phyloP scores from a whole-genome alignment of 78 protist genomes.

The Speleostelium caveatum region DNA sequence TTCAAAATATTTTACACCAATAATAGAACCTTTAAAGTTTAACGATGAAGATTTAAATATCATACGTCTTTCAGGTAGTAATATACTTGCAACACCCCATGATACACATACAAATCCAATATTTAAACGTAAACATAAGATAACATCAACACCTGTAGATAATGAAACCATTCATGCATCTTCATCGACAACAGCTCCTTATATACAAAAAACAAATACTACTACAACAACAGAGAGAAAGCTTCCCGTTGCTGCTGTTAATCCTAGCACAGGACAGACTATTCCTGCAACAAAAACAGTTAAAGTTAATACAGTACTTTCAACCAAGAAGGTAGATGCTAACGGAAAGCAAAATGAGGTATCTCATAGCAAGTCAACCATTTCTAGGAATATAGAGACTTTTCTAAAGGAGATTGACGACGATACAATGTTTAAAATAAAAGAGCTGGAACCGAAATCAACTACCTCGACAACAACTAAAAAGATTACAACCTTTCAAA shows the following conservation, averaged over 20 bases:
- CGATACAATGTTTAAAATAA: too few relatives aligned
- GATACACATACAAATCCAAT: background rate
- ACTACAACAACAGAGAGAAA: background rate
- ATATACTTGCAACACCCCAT: background rate
- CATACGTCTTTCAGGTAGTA: background rate
- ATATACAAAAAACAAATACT: background rate
- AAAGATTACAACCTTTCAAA: background rate
- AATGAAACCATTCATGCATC: background rate
- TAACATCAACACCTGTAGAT: background rate
- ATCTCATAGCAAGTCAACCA: too few relatives aligned
- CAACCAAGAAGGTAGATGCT: background rate
- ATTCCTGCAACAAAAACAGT: background rate
- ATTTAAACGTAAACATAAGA: background rate
- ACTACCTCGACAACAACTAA: background rate
- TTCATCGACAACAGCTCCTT: too few relatives aligned
- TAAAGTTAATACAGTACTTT: too few relatives aligned
- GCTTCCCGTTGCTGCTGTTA: too few relatives aligned
- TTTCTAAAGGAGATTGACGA: background rate
- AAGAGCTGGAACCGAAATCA: too few relatives aligned
- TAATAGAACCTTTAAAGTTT: constrained; percentile 12
- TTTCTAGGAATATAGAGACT: background rate
- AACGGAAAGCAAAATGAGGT: background rate
- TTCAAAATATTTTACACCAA: too few relatives aligned
- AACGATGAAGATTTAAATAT: constrained; percentile 37
- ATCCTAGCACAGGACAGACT: background rate